These are phyloP conservation scores for Acanthamoeba culbertsoni DNA, from an alignment of 208 protist species.

Conservation along the genomic window DNA sequence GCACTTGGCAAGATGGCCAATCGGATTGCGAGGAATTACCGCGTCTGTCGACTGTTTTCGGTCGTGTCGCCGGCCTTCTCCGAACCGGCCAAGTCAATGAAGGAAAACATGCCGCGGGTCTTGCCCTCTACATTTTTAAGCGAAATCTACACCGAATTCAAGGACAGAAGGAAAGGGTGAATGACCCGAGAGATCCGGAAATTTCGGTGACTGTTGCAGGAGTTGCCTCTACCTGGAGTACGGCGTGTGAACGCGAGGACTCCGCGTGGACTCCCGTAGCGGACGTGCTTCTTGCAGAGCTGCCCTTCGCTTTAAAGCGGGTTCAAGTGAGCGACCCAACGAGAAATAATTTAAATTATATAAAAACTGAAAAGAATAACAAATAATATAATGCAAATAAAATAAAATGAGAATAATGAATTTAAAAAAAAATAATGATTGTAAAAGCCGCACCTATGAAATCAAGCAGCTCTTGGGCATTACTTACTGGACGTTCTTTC, in stretches of 20 bases:
- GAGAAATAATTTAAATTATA: too few species aligned
- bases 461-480: not conserved
- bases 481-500: not conserved
- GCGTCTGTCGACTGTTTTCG: conserved; percentile 90
- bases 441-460: not conserved
- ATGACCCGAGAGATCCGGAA: not conserved
- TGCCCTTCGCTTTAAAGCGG: conserved; percentile 76
- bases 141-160: too few species aligned
- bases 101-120: conserved; percentile 93
- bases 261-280: conserved; percentile 88
- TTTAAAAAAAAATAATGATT: not conserved
- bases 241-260: conserved; percentile 86
- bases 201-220: too few species aligned
- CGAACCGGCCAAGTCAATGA: conserved; percentile 98
- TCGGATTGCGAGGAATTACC: conserved; percentile 57
- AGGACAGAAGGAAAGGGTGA: not conserved
- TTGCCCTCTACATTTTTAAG: conserved; percentile 58
- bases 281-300: conserved; percentile 87
- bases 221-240: conserved; percentile 87
- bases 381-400: too few species aligned
- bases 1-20: not conserved
- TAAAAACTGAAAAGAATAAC: too few species aligned
- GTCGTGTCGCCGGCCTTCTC: conserved; percentile 96
- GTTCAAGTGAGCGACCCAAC: not conserved
- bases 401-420: too few species aligned